Percentiles rank a stretch among this genome's conserved stretches.
phyloP scores from a whole-genome alignment of 1,284 basidiomycete species.

The Trametes versicolor region DNA sequence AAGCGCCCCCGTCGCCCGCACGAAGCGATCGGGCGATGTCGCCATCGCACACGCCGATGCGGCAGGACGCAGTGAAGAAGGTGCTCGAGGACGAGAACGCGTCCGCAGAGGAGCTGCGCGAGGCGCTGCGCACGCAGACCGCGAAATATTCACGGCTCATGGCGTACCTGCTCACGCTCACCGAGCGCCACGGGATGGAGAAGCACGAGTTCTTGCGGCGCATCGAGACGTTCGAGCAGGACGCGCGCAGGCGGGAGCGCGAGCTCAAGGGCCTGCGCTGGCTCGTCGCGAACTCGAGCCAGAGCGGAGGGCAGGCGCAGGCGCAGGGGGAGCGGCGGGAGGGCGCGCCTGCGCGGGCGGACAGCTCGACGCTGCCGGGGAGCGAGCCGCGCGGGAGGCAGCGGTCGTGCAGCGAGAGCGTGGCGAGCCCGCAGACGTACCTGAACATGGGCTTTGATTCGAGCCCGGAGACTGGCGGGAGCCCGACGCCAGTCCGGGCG shows the following conservation, averaged over 20 bases:
- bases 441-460: not conserved
- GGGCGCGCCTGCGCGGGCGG: constrained; percentile 24
- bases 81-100: constrained; percentile 31
- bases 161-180: constrained; percentile 50
- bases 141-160: constrained; percentile 49
- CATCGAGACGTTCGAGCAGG: constrained; percentile 55
- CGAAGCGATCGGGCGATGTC: constrained; percentile 17
- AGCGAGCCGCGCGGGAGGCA: constrained; percentile 18
- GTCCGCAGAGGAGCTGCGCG: constrained; percentile 43
- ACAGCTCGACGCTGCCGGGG: constrained; percentile 25
- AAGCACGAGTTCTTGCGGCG: constrained; percentile 50
- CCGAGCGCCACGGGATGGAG: constrained; percentile 54
- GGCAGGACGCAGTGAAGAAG: constrained; percentile 22
- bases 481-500: constrained; percentile 8
- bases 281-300: constrained; percentile 52
- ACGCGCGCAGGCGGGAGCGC: constrained; percentile 51
- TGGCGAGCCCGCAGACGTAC: constrained; percentile 12
- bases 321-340: constrained; percentile 1
- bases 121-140: constrained; percentile 45
- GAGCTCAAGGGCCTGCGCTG: constrained; percentile 60
- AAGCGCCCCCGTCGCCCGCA: constrained; percentile 23
- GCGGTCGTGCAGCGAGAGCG: constrained; percentile 24
- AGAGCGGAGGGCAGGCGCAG: constrained; percentile 39
- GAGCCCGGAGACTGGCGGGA: not conserved
- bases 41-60: constrained; percentile 20